phyloP scores from a whole-genome alignment of 1,139 yeast genomes.

The Taphrina flavorubra region DNA sequence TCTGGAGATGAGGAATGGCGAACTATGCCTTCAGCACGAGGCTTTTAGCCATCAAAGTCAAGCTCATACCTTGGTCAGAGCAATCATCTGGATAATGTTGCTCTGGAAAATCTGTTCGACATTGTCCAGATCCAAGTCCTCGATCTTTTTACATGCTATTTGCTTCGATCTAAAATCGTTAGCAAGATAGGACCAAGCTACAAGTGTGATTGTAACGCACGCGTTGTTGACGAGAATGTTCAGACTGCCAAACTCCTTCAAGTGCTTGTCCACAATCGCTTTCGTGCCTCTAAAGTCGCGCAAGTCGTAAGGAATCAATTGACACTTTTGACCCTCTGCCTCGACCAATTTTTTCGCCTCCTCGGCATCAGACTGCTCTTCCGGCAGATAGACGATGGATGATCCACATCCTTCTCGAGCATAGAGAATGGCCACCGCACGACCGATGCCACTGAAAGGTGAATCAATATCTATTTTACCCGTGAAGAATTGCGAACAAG shows the following conservation, averaged over 20 bases:
- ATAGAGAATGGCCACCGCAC: conserved; percentile 40
- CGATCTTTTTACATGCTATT: conserved; percentile 62
- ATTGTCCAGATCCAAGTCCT: conserved; percentile 82
- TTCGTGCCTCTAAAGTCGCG: conserved; percentile 27
- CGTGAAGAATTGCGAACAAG: not conserved
- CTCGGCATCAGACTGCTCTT: conserved; percentile 41
- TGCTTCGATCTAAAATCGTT: conserved; percentile 14
- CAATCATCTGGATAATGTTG: conserved; percentile 40
- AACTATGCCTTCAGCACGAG: conserved; percentile 1
- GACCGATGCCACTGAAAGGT: conserved; percentile 38
- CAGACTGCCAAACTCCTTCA: conserved; percentile 69
- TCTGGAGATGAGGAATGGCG: conserved; percentile 36
- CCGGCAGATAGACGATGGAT: conserved; percentile 39
- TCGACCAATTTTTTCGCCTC: conserved; percentile 40
- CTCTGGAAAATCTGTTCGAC: conserved; percentile 88
- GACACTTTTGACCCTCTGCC: conserved; percentile 40
- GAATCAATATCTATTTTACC: not conserved
- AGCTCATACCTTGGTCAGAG: conserved; percentile 26
- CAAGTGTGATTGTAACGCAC: conserved; percentile 78
- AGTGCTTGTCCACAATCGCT: conserved; percentile 70
- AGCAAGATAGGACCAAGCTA: conserved; percentile 49
- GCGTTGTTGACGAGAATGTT: conserved; percentile 94
- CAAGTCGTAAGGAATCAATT: conserved; percentile 32
- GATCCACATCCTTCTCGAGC: conserved; percentile 42
- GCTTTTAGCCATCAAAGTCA: no score